Base-by-base conservation (phyloP, 2,329 filamentous ascomycete genomes). In the Cytospora leucostoma region DNA sequence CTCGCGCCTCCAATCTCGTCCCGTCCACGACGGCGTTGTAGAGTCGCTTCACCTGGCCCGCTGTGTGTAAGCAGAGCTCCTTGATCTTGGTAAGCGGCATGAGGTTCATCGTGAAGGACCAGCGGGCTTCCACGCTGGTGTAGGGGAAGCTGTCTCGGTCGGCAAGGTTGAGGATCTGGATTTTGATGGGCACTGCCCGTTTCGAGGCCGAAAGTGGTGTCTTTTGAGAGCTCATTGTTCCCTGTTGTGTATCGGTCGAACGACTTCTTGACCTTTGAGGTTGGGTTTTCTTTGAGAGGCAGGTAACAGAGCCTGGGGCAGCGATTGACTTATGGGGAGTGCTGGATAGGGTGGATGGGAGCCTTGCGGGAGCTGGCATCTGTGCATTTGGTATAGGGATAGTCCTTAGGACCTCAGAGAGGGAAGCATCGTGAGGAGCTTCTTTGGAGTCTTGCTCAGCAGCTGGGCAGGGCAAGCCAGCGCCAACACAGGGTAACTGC, bases 1-100 rank as follows among this genome's bases (percentile, higher is more conserved):
- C 61, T 7, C 64, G 57, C 13, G 61, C 56, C 56, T 65, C 61
- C 37, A 65, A 33, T 3, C 64, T 35, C n/a, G 35, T 35, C n/a
- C 37, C 56, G 51, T 63, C 61, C 37, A 58, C 21, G 33, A 61
- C 51, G n/a, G 21, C 38, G 21, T 51, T 40, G 4, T 52, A 32
- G 49, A 32, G 34, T 7, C 33, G 40, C n/a, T 49, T 34, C 7
- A 53, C 38, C 53, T 63, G 56, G 21, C 59, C 53, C 17, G 52
- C 40, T 10, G 64, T 57, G 57, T 61, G 61, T 38, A 54, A 33
- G 61, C 47, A 53, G 33, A 62, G 49, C 38, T 65, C 61, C 21
- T 38, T 47, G 57, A 65, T 61, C 15, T 56, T 56, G 37, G 64
- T 65, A 21, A 54, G 8, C 17, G 64, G 61, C 13, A 58, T 49